These are phyloP conservation scores for Scutellaria baicalensis DNA, from an alignment of 257 asterid genomes.

Conservation along the genomic window DNA sequence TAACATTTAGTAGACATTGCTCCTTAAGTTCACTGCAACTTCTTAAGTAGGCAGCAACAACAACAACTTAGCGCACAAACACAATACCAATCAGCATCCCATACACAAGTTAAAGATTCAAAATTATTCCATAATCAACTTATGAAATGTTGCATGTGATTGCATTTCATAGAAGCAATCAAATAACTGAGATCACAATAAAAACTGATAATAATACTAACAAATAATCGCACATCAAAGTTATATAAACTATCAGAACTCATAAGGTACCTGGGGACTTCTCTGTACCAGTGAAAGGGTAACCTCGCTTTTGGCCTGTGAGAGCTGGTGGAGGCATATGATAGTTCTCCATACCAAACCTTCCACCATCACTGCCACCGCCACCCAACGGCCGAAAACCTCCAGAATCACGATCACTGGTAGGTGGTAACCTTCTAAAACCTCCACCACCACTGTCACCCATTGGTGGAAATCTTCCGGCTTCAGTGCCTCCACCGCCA, in stretches of 20 bases:
- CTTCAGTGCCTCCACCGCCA: slow-evolving; percentile 13
- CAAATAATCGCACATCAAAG: neutral
- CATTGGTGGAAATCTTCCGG: slow-evolving; percentile 14
- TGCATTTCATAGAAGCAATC: neutral
- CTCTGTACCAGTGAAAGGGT: slow-evolving; percentile 42
- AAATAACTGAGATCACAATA: neutral
- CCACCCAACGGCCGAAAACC: slow-evolving; percentile 24
- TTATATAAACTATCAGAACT: neutral
- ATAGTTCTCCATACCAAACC: slow-evolving; percentile 33
- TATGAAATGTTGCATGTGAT: neutral
- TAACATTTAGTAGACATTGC: neutral
- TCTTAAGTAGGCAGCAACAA: neutral
- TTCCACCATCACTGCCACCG: slow-evolving; percentile 29
- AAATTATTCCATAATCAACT: neutral
- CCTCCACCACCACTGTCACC: slow-evolving; percentile 27
- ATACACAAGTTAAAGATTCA: neutral
- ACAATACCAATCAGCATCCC: neutral
- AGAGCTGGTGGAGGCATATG: slow-evolving; percentile 38
- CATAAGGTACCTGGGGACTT: slow-evolving; percentile 57
- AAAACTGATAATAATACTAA: neutral
- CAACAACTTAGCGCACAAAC: neutral
- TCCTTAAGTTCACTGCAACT: neutral
- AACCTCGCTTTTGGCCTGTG: slow-evolving; percentile 73
- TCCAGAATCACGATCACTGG: slow-evolving; percentile 23
- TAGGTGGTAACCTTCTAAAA: slow-evolving; percentile 22